These are phyloP conservation scores for Candida rishiriensis DNA, from an alignment of 805 yeast genomes.

Conservation along the genomic window DNA sequence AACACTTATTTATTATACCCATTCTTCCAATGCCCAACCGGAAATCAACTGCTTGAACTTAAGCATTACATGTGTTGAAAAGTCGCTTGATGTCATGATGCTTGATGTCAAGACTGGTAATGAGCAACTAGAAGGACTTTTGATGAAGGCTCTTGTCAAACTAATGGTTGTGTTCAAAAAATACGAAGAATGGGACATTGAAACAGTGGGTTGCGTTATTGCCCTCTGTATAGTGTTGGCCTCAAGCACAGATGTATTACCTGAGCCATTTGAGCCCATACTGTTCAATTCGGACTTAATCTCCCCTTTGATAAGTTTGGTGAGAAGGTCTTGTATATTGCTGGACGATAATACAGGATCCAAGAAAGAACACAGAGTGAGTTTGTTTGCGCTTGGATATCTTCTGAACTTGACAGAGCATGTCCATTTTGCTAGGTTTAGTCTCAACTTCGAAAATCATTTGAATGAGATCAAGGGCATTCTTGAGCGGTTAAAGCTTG, in stretches of 20 bases:
- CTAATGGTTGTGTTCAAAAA: not conserved
- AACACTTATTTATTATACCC: constrained; percentile 1
- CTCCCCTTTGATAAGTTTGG: constrained; percentile 8
- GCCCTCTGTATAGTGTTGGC: constrained; percentile 12
- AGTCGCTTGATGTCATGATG: not conserved
- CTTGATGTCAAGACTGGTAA: not conserved
- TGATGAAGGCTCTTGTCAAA: not conserved
- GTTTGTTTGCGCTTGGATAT: constrained; percentile 19
- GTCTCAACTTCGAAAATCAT: not conserved
- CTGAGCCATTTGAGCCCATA: not conserved
- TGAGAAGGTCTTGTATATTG: constrained; percentile 9
- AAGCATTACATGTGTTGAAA: not conserved
- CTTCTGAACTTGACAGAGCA: constrained; percentile 10
- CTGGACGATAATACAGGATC: constrained; percentile 2
- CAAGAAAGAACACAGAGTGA: constrained; percentile 3
- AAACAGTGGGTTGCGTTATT: constrained; percentile 4
- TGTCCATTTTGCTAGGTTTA: not conserved
- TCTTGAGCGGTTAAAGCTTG: constrained; percentile 4
- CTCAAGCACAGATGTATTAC: not conserved
- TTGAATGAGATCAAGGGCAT: constrained; percentile 3
- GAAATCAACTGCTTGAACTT: too few relatives aligned
- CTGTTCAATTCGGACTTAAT: constrained; percentile 5
- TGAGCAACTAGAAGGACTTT: not conserved
- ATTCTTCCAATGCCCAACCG: not conserved
- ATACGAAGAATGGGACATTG: not conserved